Evolutionary conservation across 495 filamentous ascomycete species (phyloP).

Genomic region (Podospora pseudoanserina): DNA sequence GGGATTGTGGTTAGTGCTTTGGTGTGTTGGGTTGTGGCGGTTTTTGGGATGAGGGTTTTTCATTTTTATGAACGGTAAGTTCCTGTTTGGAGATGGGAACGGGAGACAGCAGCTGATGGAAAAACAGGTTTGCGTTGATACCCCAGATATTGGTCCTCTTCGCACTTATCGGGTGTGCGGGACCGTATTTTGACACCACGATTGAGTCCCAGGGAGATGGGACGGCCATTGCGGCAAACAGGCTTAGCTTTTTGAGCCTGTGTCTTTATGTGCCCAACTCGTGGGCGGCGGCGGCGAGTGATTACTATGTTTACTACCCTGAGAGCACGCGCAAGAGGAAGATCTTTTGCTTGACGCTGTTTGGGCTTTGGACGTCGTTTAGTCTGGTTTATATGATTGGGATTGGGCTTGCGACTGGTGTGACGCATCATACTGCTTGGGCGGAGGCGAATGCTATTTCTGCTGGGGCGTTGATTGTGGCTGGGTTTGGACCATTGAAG

Average conservation of each 20-base stretch:
- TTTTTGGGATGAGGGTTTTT: conserved; percentile 70
- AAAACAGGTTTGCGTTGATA: conserved; percentile 54
- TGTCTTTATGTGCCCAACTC: conserved; percentile 30
- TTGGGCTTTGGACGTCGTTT: conserved; percentile 25
- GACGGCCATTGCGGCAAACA: conserved; percentile 24
- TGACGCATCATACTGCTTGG: conserved; percentile 51
- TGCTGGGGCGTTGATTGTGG: conserved; percentile 65
- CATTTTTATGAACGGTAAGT: conserved; percentile 60
- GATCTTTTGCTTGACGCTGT: conserved; percentile 39
- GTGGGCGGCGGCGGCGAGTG: conserved; percentile 55
- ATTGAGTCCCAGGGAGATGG: conserved; percentile 28
- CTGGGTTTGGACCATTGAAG: conserved; percentile 58
- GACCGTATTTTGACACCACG: conserved; percentile 58
- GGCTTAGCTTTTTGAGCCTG: conserved; percentile 27
- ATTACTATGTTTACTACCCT: conserved; percentile 64
- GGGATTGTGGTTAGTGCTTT: conserved; percentile 69
- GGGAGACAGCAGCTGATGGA: background rate
- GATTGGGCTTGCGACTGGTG: conserved; percentile 63
- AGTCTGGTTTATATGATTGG: conserved; percentile 61
- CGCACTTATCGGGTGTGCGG: conserved; percentile 65
- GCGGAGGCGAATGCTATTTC: conserved; percentile 52
- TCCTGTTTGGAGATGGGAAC: background rate
- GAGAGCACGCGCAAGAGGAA: conserved; percentile 51
- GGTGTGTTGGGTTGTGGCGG: conserved; percentile 63
- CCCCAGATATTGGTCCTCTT: conserved; percentile 63